Evolutionary conservation across 1,139 yeast species (phyloP).

Genomic region (Blastobotrys arbuscula): DNA sequence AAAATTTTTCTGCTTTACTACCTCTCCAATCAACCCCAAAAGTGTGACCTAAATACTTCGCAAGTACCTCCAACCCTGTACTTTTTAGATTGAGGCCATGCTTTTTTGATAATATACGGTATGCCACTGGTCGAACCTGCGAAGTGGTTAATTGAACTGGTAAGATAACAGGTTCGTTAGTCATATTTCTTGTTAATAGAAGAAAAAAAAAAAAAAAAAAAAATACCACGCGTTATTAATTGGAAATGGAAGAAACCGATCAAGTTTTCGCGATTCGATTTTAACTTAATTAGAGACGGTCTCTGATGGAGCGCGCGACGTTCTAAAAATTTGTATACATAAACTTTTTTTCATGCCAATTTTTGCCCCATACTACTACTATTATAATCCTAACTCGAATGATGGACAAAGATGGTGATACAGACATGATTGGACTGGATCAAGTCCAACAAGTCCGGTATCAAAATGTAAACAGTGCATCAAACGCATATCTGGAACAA

Average conservation of each 20-base stretch:
- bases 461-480: not conserved
- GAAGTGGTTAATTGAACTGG: conserved; percentile 77
- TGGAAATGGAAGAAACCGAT: not conserved
- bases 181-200: not conserved
- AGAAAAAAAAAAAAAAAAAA: not conserved
- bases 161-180: conserved; percentile 38
- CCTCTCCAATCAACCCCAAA: conserved; percentile 89
- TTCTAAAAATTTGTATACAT: too few relatives aligned
- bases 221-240: not conserved
- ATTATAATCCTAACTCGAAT: too few relatives aligned
- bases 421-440: not conserved
- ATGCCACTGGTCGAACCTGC: conserved; percentile 84
- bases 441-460: not conserved
- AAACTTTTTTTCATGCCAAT: too few relatives aligned
- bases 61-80: conserved; percentile 67
- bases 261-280: not conserved
- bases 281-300: too few relatives aligned
- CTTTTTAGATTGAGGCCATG: conserved; percentile 88
- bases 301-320: too few relatives aligned
- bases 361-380: too few relatives aligned
- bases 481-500: conserved; percentile 5
- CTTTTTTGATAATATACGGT: conserved; percentile 81
- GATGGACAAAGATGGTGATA: conserved; percentile 8
- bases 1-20: conserved; percentile 54
- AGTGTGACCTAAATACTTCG: conserved; percentile 64